Percentiles rank a stretch among this genome's conserved stretches.
Conservation (phyloP, 139 green algal genomes). For the Coccomyxa sp. region DNA sequence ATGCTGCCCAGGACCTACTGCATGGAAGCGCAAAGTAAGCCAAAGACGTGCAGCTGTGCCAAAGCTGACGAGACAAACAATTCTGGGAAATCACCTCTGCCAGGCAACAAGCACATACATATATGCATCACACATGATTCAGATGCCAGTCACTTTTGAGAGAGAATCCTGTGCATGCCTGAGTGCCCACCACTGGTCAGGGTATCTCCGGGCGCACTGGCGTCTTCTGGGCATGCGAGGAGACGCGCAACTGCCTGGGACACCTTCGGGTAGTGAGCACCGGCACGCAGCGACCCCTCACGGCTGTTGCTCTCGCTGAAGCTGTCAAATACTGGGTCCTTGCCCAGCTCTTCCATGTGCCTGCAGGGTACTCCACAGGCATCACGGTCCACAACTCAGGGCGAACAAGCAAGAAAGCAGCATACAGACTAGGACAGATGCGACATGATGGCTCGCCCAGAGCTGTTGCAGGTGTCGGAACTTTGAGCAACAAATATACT, state of each 20-base stretch:
- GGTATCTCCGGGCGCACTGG: neutral
- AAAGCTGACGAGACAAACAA: neutral
- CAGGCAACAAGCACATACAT: no score
- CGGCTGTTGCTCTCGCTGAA: slow-evolving; percentile 10
- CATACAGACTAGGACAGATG: no score
- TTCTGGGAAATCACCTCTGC: neutral
- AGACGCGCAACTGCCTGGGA: neutral
- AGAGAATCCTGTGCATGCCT: neutral
- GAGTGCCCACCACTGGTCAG: neutral
- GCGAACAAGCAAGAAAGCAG: no score
- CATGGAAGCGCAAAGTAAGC: no score
- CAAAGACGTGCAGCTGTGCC: neutral
- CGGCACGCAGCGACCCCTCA: slow-evolving; percentile 6
- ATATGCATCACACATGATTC: no score
- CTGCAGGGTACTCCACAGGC: no score
- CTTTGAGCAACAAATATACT: no score
- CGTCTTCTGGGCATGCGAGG: neutral
- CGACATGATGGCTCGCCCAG: no score
- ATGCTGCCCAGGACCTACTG: no score
- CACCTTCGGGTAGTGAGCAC: neutral
- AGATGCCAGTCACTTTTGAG: neutral
- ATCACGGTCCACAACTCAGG: no score
- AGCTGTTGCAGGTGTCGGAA: no score
- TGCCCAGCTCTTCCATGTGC: neutral
- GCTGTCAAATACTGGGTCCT: slow-evolving; percentile 5